Evolutionary conservation across 1,284 basidiomycete species (phyloP).

Genomic region (Fomitopsis pinicola): DNA sequence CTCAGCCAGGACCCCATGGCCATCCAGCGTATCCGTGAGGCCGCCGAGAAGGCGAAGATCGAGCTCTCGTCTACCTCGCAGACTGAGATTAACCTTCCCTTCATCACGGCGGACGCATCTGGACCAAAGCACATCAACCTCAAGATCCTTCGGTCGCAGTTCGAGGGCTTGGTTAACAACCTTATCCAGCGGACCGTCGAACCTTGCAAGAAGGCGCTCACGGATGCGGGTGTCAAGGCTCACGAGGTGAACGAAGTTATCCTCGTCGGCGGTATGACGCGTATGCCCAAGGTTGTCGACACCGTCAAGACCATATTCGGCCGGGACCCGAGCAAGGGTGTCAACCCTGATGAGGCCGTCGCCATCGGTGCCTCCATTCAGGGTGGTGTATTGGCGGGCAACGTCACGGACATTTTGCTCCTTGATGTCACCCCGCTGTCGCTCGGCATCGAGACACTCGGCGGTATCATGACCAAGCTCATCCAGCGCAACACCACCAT

Average conservation of each 20-base stretch:
- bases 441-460: conserved; percentile 95
- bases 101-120: conserved; percentile 93
- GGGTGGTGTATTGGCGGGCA: conserved; percentile 94
- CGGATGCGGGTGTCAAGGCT: conserved; percentile 89
- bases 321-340: conserved; percentile 95
- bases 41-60: conserved; percentile 99
- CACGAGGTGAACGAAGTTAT: conserved; percentile 95
- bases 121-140: conserved; percentile 97
- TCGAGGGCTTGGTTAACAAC: conserved; percentile 81
- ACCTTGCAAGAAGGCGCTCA: conserved; percentile 96
- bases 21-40: conserved; percentile 98
- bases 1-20: conserved; percentile 90
- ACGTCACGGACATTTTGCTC: conserved; percentile 94
- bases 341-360: conserved; percentile 96
- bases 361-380: conserved; percentile 98
- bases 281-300: conserved; percentile 94
- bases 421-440: conserved; percentile 96
- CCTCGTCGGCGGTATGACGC: conserved; percentile 96
- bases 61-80: conserved; percentile 92
- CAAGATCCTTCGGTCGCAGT: conserved; percentile 85
- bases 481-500: conserved; percentile 98
- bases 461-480: conserved; percentile 97
- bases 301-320: conserved; percentile 93
- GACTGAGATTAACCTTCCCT: conserved; percentile 95
- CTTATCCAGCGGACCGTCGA: conserved; percentile 90